These are phyloP conservation scores for Colletotrichum ledebouriae DNA, from an alignment of 2,329 filamentous ascomycete species.

Conservation along the genomic window DNA sequence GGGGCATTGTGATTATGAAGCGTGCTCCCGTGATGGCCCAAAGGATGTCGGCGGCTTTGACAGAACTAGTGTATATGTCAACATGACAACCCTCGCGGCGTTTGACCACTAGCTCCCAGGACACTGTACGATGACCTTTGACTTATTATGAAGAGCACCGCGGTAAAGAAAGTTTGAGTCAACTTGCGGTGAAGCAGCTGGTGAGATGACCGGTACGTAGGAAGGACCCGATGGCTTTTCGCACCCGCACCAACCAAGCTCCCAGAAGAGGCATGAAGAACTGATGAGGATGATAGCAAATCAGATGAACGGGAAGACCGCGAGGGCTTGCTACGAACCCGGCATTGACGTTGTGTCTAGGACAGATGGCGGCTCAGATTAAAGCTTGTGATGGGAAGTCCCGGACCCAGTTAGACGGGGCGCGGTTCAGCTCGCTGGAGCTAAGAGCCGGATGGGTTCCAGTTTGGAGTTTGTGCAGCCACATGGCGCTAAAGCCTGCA, in stretches of 20 bases:
- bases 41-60: not conserved
- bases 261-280: not conserved
- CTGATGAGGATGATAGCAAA: not conserved
- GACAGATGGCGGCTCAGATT: slow-evolving; percentile 15
- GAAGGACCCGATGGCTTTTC: not conserved
- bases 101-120: too few relatives aligned
- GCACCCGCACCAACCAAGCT: not conserved
- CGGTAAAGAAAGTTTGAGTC: not conserved
- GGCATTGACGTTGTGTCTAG: slow-evolving; percentile 14
- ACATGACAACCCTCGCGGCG: not conserved
- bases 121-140: too few relatives aligned
- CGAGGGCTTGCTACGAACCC: slow-evolving; percentile 20
- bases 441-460: slow-evolving; percentile 5
- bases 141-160: not conserved
- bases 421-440: slow-evolving; percentile 16
- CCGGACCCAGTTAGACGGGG: slow-evolving; percentile 19
- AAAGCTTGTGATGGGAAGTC: slow-evolving; percentile 7
- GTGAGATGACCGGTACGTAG: not conserved
- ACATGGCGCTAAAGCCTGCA: slow-evolving; percentile 23
- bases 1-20: not conserved
- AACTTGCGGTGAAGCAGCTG: not conserved
- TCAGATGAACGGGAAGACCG: not conserved
- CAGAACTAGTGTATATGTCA: not conserved
- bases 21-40: not conserved
- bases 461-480: slow-evolving; percentile 19